Base-by-base conservation (phyloP, 2,329 filamentous ascomycete genomes). In the Chaetomium sp. region DNA sequence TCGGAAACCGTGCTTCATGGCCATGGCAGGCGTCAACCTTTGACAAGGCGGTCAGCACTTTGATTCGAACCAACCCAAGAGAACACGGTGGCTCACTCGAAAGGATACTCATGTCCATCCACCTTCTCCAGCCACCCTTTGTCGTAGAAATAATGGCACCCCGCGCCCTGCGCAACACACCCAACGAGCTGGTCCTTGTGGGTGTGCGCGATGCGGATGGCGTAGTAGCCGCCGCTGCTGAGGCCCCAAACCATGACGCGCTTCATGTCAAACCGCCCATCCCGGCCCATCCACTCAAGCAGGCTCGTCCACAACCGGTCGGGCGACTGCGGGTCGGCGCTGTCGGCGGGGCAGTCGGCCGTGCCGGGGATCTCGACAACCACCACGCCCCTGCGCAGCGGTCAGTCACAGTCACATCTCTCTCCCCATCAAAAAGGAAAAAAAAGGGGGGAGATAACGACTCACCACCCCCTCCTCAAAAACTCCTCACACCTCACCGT, bases 61-160 rank as follows among this genome's bases (percentile, higher is more conserved):
- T 13, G n/a, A 13, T n/a, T 13, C 16, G 21, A 27, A 13, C 19
- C 55, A 27, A 13, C 19, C 55, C 35, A 27, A 9, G 8, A 5
- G 27, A 38, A 47, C 23, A 23, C 9, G 45, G 38, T 16, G 10
- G 23, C 45, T 47, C 45, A 82, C 78, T 75, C 69, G 69, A 88
- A 89, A 1, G 87, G 86, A 73, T 89, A 90, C 76, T 90, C 88
- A 69, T 90, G 87, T 23, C 85, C 83, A 68, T 90, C 86, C 0
- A 84, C 86, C 69, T 79, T 82, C 59, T 83, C 80, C 45, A 90
- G 74, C 87, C 87, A 90, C 38, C 82, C 82, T 1, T 75, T 73
- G 8, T 80, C 81, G 72, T 87, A 85, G 72, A 88, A 88, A 71
- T 86, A 80, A 74, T 90, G 87, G 13, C 80, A 81, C 0, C 86